Evolutionary conservation across 139 green algal species (phyloP), one percentile per base, ranked within the genome.

Genomic region (Zygnema cylindricum): DNA sequence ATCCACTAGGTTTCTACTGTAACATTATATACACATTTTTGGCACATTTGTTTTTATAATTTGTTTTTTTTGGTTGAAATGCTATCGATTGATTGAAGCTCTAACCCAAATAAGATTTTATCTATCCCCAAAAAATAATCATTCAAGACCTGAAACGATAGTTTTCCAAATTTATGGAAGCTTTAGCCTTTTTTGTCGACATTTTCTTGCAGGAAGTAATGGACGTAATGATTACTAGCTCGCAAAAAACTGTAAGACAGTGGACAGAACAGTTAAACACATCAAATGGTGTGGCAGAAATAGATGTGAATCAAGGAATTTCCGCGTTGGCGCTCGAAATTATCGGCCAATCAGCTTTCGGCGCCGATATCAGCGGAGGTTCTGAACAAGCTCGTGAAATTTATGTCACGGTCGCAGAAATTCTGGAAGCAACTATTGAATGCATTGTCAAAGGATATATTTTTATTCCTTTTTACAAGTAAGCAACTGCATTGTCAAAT

Each of bases 321-420:
- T 49, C 77, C 25, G 55, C 49, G 2, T 41, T 84, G 77, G 71
- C 77, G 3, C 77, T 84, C 3, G 77, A 84, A 25, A 55, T 84
- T 55, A 55, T 84, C 77, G 77, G 77, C 2, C n/a, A 7, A 33
- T 49, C 77, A 3, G 77, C 77, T 38, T 84, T 84, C 77, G 77
- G 77, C 2, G 33, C 77, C 77, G 77, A 79, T 11, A 41, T 79
- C 16, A 43, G 36, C 16, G 71, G 71, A 3, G 71, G 49, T 63
- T 25, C 49, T 16, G 49, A 63, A 16, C 49, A 63, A 63, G 49
- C 49, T 25, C 49, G 49, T 63, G 49, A 63, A 63, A 63, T 63
- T 63, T 63, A 63, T 63, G 49, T 25, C 7, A 16, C 49, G 16
- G 49, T 63, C 16, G 49, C 49, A 25, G 16, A 63, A 25, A 63